Evolutionary conservation across 2,329 filamentous ascomycete genomes (phyloP), one percentile per base, ranked within the genome.

Genomic region (Esteya vermicola): DNA sequence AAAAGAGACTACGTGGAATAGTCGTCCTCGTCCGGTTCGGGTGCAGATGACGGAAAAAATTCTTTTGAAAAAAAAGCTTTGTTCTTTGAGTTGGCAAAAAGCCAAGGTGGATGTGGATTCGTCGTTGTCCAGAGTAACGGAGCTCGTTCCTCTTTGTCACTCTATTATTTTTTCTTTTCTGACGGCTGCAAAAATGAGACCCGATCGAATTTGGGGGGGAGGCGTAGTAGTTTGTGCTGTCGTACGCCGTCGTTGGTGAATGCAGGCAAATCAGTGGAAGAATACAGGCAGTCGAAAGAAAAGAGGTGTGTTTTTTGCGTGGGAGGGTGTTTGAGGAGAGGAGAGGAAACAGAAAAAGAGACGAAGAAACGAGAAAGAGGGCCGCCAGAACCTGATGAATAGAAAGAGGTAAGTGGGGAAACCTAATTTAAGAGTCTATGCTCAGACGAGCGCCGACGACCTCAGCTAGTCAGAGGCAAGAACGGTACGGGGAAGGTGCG

Each of bases 381-480:
- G 18, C 19, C n/a, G 22, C 21, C 18, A 22, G n/a, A 26, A 18
- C 30, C 12, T 26, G 40, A 42, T 19, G 26, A 36, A n/a, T 19
- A 26, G 13, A 19, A 13, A 33, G 33, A 30, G 33, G 36, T 22
- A 20, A 28, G 22, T 28, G 26, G 19, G 22, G 16, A 19, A 32
- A 26, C 26, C 37, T 25, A 43, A 37, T 43, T 43, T 43, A 43
- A 43, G 38, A 21, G 30, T 36, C 26, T 33, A 43, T 39, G 36
- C 33, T 36, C n/a, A 10, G 36, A 14, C 36, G 20, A 23, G 33
- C 10, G 16, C 23, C 28, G 37, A 32, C 14, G 16, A 25, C 7
- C 9, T 22, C 28, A 33, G 30, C 34, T 32, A 33, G 32, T 36
- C n/a, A 20, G 27, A 16, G 8, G 6, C 23, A 12, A 33, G 33